Base-by-base conservation (phyloP, 257 asterid species). In the Solanum piurae region DNA sequence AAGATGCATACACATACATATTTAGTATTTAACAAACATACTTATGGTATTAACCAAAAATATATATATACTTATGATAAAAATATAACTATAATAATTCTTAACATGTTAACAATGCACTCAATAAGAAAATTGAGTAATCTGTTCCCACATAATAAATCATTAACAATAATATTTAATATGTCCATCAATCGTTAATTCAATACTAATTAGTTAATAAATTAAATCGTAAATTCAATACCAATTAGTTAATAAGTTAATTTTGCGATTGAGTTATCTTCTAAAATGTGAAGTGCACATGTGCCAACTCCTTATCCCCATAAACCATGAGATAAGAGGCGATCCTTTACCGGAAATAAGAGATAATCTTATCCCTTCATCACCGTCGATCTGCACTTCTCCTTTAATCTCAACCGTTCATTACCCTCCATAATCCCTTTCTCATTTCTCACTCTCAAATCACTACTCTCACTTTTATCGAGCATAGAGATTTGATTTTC, bases 221-320 rank as follows among this genome's bases (percentile, higher is more conserved):
- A 16, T 52, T 52, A 52, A 16, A 29, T 29, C 29, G 29, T 29
- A 29, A 29, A 34, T 34, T 44, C 16, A 44, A 44, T 44, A 44
- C 52, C 12, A 44, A 44, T 44, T 44, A 44, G 6, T 44, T 52
- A 52, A 16, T 52, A 52, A 52, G 6, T 52, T 52, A 52, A 16
- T 52, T 16, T 16, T 52, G 21, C 3, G 0, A 49, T 49, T 6
- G 8, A 18, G n/a, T 55, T 55, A 55, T 55, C 10, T 2, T 2
- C 4, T 55, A 10, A 20, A 58, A 58, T 58, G 2, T 58, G 27
- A 58, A 58, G 66, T 20, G 11, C 72, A 86, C 93, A 92, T 92
- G 92, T 91, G 93, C 74, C 95, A 91, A 62, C 66, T 71, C 79
- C 89, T 86, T 86, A 89, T 91, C 92, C 64, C 80, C 85, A 36